phyloP scores from a whole-genome alignment of 2,329 filamentous ascomycete genomes.

The Davidsoniella virescens region DNA sequence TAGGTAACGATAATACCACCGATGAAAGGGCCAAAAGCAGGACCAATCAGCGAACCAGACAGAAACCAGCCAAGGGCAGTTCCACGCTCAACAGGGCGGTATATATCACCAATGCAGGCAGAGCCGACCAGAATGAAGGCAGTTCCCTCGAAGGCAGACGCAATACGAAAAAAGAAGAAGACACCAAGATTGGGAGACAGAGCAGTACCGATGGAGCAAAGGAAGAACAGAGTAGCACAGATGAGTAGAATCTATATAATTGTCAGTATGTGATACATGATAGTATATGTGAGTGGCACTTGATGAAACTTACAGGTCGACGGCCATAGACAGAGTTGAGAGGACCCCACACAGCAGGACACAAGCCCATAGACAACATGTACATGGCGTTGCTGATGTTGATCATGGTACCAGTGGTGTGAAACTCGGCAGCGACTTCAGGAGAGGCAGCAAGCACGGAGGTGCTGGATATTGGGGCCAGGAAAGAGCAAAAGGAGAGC shows the following conservation, averaged over 20 bases:
- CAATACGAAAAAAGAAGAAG: slow-evolving; percentile 59
- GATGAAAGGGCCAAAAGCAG: slow-evolving; percentile 53
- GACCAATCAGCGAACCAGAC: slow-evolving; percentile 53
- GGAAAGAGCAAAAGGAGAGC: slow-evolving; percentile 57
- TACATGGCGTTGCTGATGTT: slow-evolving; percentile 64
- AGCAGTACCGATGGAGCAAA: slow-evolving; percentile 56
- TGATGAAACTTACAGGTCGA: slow-evolving; percentile 30
- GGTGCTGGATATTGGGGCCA: slow-evolving; percentile 60
- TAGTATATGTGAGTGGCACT: neutral
- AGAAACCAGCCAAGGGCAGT: slow-evolving; percentile 62
- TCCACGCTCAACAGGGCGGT: slow-evolving; percentile 49
- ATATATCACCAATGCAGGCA: slow-evolving; percentile 50
- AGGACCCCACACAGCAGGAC: slow-evolving; percentile 56
- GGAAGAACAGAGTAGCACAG: slow-evolving; percentile 47
- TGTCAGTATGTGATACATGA: neutral
- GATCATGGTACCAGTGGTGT: slow-evolving; percentile 51
- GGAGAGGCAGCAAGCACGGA: slow-evolving; percentile 57
- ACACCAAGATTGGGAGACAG: slow-evolving; percentile 52
- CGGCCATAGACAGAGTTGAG: slow-evolving; percentile 50
- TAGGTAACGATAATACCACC: slow-evolving; percentile 66
- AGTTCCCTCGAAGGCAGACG: slow-evolving; percentile 61
- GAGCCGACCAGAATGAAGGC: slow-evolving; percentile 58
- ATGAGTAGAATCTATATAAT: slow-evolving; percentile 26
- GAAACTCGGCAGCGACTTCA: slow-evolving; percentile 50
- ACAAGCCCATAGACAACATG: slow-evolving; percentile 56